Base-by-base conservation (phyloP, 2,329 filamentous ascomycete genomes). In the Gnomoniopsis smithogilvyi region DNA sequence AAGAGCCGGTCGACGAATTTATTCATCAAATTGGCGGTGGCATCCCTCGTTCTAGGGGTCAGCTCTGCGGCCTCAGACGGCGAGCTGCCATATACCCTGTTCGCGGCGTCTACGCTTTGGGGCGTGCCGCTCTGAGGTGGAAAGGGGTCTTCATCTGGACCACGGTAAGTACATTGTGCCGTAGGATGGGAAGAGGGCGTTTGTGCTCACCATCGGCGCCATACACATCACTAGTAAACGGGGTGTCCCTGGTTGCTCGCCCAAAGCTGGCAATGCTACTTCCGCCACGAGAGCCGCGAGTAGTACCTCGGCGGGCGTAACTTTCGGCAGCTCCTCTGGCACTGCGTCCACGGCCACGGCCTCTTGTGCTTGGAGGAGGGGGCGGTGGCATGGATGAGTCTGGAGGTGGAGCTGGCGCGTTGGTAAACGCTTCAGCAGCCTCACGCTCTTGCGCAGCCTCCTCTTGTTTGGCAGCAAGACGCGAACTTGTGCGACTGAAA, bases 1-100 rank as follows among this genome's bases (percentile, higher is more conserved):
- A 33, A 58, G 6, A 62, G 47, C 22, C 58, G 46, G 26, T 62
- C 61, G 38, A 62, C 54, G 38, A 61, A 55, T 38, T 61, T 62
- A 48, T 61, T 61, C 61, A 62, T 62, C 50, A 62, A 48, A 46
- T 62, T 62, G 45, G 54, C 60, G 10, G 38, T 48, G 17, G 57
- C 46, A 51, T 60, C 53, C 17, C 17, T 17, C 11, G 50, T 57
- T 41, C 60, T 60, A 14, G 57, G 60, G 17, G 57, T 62, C 10
- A 45, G 45, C 17, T 54, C 17, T 14, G 38, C 12, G 30, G 53
- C 34, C 15, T 38, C 53, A 19, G 46, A 15, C 30, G 24, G 41
- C 22, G 45, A 24, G 3, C 49, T 26, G 17, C 43, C 53, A 60
- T 56, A 56, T 30, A 56, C 54, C n/a, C 49, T 45, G 33, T 36